Evolutionary conservation across 768 basidiomycete genomes (phyloP).

Genomic region (Pulveroboletus sp.): DNA sequence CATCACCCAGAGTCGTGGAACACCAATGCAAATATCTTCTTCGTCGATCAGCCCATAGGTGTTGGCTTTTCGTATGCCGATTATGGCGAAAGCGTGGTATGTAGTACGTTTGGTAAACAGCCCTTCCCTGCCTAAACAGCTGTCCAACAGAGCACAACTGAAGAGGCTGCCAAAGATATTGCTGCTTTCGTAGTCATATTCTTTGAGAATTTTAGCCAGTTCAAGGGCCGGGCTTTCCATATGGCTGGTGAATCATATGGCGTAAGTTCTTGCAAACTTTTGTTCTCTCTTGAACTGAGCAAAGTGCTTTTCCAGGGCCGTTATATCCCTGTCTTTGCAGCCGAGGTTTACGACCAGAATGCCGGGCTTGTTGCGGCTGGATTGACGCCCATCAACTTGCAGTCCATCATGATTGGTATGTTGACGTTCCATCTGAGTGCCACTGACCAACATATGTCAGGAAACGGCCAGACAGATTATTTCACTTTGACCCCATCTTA

Average conservation of each 20-base stretch:
- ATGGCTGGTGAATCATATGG: constrained; percentile 60
- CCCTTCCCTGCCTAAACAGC: neutral
- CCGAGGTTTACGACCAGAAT: constrained; percentile 50
- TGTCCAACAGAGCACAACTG: constrained; percentile 50
- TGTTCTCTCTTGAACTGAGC: neutral
- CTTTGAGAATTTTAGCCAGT: constrained; percentile 70
- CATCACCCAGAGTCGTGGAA: constrained; percentile 68
- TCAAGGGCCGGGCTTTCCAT: constrained; percentile 64
- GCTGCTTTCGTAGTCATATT: constrained; percentile 71
- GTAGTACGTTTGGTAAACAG: constrained; percentile 12
- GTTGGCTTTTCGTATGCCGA: constrained; percentile 48
- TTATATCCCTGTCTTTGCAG: constrained; percentile 50
- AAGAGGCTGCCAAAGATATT: constrained; percentile 68
- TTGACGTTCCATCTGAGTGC: neutral
- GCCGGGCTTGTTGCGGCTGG: constrained; percentile 39
- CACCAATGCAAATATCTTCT: constrained; percentile 52
- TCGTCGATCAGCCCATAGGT: constrained; percentile 45
- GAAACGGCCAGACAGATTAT: constrained; percentile 46
- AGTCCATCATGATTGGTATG: constrained; percentile 49
- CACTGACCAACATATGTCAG: constrained; percentile 17
- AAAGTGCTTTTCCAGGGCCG: constrained; percentile 38
- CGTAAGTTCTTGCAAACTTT: constrained; percentile 23
- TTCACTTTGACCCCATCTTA: constrained; percentile 39
- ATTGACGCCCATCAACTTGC: constrained; percentile 47
- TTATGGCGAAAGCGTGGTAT: constrained; percentile 38